Percentiles rank a stretch among this genome's conserved stretches.
Conservation (phyloP, 768 basidiomycete species). For the Psilocybe azurescens region DNA sequence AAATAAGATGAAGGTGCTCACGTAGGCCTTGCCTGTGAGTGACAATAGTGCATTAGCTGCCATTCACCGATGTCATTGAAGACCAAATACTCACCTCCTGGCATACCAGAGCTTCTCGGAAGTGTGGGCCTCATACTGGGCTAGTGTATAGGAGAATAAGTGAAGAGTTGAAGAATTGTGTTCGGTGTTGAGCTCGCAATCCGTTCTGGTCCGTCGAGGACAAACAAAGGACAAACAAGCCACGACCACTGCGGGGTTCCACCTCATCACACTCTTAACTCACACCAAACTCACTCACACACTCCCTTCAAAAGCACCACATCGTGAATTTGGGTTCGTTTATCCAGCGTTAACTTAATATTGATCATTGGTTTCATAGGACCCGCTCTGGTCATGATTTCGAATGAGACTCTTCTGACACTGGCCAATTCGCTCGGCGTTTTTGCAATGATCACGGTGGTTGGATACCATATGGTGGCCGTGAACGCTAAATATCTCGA, state of each 20-base stretch:
- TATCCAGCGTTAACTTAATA: background rate
- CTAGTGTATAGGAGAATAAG: constrained; percentile 23
- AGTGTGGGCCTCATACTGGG: constrained; percentile 67
- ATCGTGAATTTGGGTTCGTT: background rate
- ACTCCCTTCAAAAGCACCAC: background rate
- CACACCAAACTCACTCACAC: background rate
- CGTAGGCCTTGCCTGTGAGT: constrained; percentile 75
- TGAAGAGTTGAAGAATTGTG: constrained; percentile 22
- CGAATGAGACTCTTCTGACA: constrained; percentile 77
- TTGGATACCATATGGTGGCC: constrained; percentile 89
- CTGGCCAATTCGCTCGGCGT: constrained; percentile 87
- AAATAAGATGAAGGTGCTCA: constrained; percentile 46
- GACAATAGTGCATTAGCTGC: constrained; percentile 7
- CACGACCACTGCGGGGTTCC: constrained; percentile 8
- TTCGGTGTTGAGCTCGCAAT: constrained; percentile 20
- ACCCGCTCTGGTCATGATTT: constrained; percentile 62
- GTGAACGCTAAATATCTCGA: constrained; percentile 67
- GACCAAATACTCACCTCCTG: constrained; percentile 64
- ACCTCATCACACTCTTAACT: constrained; percentile 9
- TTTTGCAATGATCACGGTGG: constrained; percentile 85
- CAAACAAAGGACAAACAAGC: constrained; percentile 37
- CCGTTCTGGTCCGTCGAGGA: constrained; percentile 40
- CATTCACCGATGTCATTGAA: constrained; percentile 2
- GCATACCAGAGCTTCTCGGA: constrained; percentile 75
- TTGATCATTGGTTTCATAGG: background rate